Conservation (phyloP, 2,329 filamentous ascomycete species). For the Blumeriella jaapii region DNA sequence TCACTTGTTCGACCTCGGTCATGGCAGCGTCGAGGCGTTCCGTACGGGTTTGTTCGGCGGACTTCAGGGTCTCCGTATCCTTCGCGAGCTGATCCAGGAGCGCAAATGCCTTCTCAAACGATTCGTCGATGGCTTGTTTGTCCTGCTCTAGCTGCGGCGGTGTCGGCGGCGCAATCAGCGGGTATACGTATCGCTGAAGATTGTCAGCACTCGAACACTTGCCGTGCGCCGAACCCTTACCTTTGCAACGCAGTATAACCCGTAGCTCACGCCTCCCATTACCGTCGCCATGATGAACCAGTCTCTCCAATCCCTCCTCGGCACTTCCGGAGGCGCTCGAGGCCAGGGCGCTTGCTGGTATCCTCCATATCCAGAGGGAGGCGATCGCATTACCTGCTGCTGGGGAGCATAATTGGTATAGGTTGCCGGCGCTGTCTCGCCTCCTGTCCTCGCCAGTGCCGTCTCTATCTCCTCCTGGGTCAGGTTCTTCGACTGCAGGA, state of each 20-base stretch:
- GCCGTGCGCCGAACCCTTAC: conserved; percentile 31
- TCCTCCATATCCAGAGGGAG: conserved; percentile 34
- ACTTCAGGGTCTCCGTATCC: conserved; percentile 81
- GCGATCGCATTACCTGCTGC: conserved; percentile 31
- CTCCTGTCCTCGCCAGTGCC: conserved; percentile 65
- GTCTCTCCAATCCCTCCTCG: conserved; percentile 88
- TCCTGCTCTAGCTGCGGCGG: conserved; percentile 89
- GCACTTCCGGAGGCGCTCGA: conserved; percentile 44
- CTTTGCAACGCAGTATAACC: conserved; percentile 78
- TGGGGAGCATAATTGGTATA: conserved; percentile 30
- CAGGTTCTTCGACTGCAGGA: conserved; percentile 91
- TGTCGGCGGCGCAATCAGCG: conserved; percentile 85
- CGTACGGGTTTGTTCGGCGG: conserved; percentile 73
- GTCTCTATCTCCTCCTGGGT: conserved; percentile 90
- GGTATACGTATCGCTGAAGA: conserved; percentile 71
- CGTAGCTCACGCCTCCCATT: conserved; percentile 79
- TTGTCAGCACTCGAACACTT: not conserved
- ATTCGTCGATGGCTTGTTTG: conserved; percentile 83
- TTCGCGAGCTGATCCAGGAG: conserved; percentile 85
- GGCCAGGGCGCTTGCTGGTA: conserved; percentile 46
- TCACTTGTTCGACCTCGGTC: conserved; percentile 71
- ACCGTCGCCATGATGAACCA: conserved; percentile 99
- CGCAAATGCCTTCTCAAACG: conserved; percentile 84
- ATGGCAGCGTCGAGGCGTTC: conserved; percentile 73
- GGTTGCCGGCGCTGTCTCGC: conserved; percentile 37